These are phyloP conservation scores for Aureobasidium sp. DNA, from an alignment of 2,329 filamentous ascomycete genomes.

Conservation along the genomic window DNA sequence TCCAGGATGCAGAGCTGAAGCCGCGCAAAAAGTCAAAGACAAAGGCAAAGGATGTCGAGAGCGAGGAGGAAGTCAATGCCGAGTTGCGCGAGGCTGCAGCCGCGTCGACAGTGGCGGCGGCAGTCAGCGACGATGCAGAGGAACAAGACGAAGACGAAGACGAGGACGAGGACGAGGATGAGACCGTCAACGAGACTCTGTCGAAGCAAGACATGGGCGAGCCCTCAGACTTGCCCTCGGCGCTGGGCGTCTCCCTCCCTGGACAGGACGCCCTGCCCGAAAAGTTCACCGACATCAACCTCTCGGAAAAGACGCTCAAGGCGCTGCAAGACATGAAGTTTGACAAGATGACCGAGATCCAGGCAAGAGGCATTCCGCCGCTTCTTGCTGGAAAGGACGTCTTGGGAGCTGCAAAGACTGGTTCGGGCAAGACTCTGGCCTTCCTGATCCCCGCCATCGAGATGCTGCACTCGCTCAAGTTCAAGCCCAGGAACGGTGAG, in stretches of 20 bases:
- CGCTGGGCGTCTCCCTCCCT: conserved; percentile 51
- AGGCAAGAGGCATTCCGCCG: conserved; percentile 78
- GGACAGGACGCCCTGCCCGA: conserved; percentile 55
- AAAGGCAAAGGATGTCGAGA: conserved; percentile 27
- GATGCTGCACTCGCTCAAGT: conserved; percentile 81
- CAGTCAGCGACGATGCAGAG: conserved; percentile 32
- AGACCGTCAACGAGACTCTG: conserved; percentile 23
- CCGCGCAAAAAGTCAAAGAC: conserved; percentile 35
- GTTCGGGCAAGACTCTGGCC: conserved; percentile 88
- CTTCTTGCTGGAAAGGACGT: conserved; percentile 85
- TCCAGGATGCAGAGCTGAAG: conserved; percentile 25
- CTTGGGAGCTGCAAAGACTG: conserved; percentile 90
- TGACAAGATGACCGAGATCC: conserved; percentile 91
- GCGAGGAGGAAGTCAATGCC: conserved; percentile 29
- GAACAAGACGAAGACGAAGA: conserved; percentile 30
- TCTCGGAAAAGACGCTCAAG: conserved; percentile 82
- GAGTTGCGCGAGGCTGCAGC: conserved; percentile 29
- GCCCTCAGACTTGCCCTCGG: conserved; percentile 47
- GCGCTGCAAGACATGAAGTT: conserved; percentile 84
- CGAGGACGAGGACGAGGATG: conserved; percentile 27
- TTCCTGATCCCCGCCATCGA: conserved; percentile 93
- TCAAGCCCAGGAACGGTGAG: conserved; percentile 80
- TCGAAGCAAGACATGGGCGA: conserved; percentile 27
- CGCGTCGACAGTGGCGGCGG: conserved; percentile 20
- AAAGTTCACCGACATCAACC: conserved; percentile 71